Evolutionary conservation across 2,329 filamentous ascomycete genomes (phyloP).

Genomic region (Zalaria sp.): DNA sequence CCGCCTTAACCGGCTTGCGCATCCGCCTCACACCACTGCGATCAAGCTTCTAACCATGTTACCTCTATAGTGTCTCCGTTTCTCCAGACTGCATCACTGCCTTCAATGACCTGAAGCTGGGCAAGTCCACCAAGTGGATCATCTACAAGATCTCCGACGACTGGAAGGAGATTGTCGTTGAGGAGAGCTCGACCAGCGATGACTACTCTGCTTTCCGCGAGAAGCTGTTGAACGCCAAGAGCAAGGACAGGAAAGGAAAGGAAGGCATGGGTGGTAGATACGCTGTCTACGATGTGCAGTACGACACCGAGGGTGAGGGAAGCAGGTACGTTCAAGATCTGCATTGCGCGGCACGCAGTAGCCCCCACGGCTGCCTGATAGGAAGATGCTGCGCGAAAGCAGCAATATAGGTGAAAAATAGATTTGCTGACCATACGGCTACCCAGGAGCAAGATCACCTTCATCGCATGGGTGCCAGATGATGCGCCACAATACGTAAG

Average conservation of each 20-base stretch:
- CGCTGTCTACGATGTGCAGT: conserved; percentile 76
- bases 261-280: conserved; percentile 56
- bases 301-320: conserved; percentile 60
- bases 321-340: conserved; percentile 27
- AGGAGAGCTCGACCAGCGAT: conserved; percentile 51
- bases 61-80: conserved; percentile 49
- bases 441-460: conserved; percentile 55
- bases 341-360: background rate
- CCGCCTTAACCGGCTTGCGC: conserved; percentile 3
- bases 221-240: conserved; percentile 59
- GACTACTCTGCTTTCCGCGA: conserved; percentile 64
- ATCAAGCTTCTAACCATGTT: conserved; percentile 2
- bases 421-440: too few relatives aligned
- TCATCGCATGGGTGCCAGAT: conserved; percentile 71
- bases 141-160: conserved; percentile 79
- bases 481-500: conserved; percentile 64
- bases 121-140: conserved; percentile 67
- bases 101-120: conserved; percentile 75
- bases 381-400: too few relatives aligned
- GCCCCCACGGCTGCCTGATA: too few relatives aligned
- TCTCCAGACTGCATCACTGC: conserved; percentile 51
- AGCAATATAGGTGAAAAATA: too few relatives aligned
- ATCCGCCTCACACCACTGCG: background rate
- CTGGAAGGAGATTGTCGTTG: conserved; percentile 69
- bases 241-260: conserved; percentile 52